Base-by-base conservation (phyloP, 805 yeast species). In the Spathaspora arborariae region DNA sequence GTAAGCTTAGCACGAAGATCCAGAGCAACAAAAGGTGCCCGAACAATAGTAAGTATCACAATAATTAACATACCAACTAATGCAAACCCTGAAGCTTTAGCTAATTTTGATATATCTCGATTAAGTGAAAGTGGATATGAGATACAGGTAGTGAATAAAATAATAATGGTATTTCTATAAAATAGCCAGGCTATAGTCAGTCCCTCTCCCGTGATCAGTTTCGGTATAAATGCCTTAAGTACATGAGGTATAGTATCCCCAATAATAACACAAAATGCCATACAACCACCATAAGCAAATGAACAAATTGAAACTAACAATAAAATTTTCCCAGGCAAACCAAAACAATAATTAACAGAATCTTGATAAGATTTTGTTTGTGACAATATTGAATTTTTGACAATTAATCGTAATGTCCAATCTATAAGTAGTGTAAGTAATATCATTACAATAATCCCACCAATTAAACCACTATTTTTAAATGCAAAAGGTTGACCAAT, bases 181-280 rank as follows among this genome's bases (percentile, higher is more conserved):
- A 88, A 74, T 2, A 88, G 45, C 65, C 85, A 75, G 1, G 74
- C 70, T 5, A 84, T 30, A 11, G 62, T 41, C 4, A 68, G 52
- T 15, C 53, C 63, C 6, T 58, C 30, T 8, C 45, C 53, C 9
- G 72, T 65, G 3, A 74, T 56, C 15, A 72, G 62, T 13, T 55
- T 50, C 0, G 86, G 84, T 48, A 88, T 75, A 27, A 88, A 60
- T 2, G 89, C 79, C 46, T 81, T 70, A 41, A 92, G 62, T 3
- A 91, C 96, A 62, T 89, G 96, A 0, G 98, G 97, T 30, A 92
- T 82, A 0, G 97, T 87, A 58, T 91, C 98, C 18, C 98, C 98
- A 26, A 91, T 89, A 53, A 91, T 92, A 44, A 91, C 91, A 50
- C 96, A 87, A 65, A 89, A 92, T 2, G 97, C 97, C 74, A 89